Percentiles rank a stretch among this genome's conserved stretches.
Evolutionary conservation across 2,329 filamentous ascomycete genomes (phyloP).

Genomic region (Alternaria burnsii): DNA sequence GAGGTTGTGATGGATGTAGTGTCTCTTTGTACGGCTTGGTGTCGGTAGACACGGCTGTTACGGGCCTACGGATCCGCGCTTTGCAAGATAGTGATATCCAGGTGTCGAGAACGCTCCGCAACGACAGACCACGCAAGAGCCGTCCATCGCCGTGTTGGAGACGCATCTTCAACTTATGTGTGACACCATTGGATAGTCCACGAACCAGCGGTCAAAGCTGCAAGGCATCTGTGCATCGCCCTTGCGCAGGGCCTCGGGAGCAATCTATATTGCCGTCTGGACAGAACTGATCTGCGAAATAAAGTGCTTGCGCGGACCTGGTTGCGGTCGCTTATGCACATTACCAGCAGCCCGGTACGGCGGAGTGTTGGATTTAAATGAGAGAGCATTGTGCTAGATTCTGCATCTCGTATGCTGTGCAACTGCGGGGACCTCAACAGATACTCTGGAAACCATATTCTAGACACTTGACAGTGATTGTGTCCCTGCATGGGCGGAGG

Average conservation of each 20-base stretch:
- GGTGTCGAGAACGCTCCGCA: not conserved
- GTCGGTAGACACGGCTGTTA: slow-evolving; percentile 8
- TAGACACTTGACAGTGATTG: not conserved
- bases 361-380: slow-evolving; percentile 26
- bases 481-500: slow-evolving; percentile 13
- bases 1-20: not conserved
- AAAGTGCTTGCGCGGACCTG: slow-evolving; percentile 25
- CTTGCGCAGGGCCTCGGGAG: slow-evolving; percentile 17
- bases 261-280: slow-evolving; percentile 17
- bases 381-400: slow-evolving; percentile 27
- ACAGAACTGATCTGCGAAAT: slow-evolving; percentile 29
- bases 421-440: slow-evolving; percentile 20
- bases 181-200: slow-evolving; percentile 9
- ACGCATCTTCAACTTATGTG: slow-evolving; percentile 5
- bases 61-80: not conserved
- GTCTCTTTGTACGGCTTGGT: slow-evolving; percentile 3
- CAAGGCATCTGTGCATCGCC: slow-evolving; percentile 21
- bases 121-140: not conserved
- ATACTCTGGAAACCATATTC: slow-evolving; percentile 15
- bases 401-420: slow-evolving; percentile 18
- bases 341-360: slow-evolving; percentile 35
- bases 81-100: not conserved
- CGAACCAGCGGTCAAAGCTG: slow-evolving; percentile 24
- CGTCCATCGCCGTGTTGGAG: not conserved
- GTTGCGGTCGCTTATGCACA: slow-evolving; percentile 16